Base-by-base conservation (phyloP, 2,329 filamentous ascomycete species). In the Mycosphaerella sp. region DNA sequence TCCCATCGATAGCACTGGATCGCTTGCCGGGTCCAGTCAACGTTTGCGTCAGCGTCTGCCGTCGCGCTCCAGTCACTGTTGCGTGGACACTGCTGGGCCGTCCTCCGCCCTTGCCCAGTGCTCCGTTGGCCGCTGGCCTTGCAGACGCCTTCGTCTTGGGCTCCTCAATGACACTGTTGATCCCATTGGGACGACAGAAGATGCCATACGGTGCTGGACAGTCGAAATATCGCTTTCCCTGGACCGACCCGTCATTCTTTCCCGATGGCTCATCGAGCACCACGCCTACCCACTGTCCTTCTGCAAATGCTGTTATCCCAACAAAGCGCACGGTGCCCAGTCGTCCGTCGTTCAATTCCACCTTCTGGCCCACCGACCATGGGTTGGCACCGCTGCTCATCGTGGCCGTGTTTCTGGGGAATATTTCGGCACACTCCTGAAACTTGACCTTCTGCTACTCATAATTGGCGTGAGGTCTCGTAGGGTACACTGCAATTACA, bases 211-310 rank as follows among this genome's bases (percentile, higher is more conserved):
- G 71, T 40, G 74, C 71, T 43, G 76, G 68, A 61, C 91, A 97
- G 44, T 90, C 82, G 62, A 95, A 97, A 68, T 97, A 97, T 16
- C 88, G 78, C 66, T 88, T 80, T 55, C 89, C 90, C 68, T 91
- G 81, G 41, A 97, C 88, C 49, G 86, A 85, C 58, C 91, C 91
- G 76, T 97, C 89, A 63, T 97, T 97, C 75, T 97, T 97, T 28
- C 93, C 91, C 16, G 79, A 81, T 47, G 84, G 76, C 41, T 88
- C 85, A 46, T 89, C 82, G 50, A 97, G 80, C 73, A 95, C 90
- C 53, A 97, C 80, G 58, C 91, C 91, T 53, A 96, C 77, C 89
- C 90, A 97, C 55, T 87, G 82, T 56, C 90, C 91, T 5, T 78
- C 74, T 52, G 89, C 83, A 71, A 97, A 95, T 62, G 80, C 75